phyloP scores from a whole-genome alignment of 176 grass and related monocot genomes.

The Melocanna baccifera region DNA sequence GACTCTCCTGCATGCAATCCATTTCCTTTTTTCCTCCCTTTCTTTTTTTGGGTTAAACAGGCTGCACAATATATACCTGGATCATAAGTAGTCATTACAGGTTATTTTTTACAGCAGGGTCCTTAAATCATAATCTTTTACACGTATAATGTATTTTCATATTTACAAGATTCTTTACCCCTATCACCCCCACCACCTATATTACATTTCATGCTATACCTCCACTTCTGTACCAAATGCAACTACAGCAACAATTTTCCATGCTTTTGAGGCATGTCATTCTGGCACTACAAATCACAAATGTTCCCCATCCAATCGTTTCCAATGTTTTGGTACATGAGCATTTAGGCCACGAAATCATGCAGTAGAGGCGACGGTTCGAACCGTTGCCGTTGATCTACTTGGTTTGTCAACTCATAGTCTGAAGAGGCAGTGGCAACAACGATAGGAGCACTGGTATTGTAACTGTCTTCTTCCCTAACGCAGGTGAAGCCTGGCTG shows the following conservation, averaged over 20 bases:
- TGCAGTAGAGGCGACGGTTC: conserved; percentile 62
- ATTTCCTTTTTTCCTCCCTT: neutral
- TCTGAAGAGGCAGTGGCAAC: conserved; percentile 21
- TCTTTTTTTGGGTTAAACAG: neutral
- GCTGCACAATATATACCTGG: conserved; percentile 12
- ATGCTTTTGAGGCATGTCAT: conserved; percentile 50
- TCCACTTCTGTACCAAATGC: conserved; percentile 64
- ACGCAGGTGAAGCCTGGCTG: conserved; percentile 46
- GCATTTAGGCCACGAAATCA: conserved; percentile 88
- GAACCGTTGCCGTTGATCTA: conserved; percentile 59
- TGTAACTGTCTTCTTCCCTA: conserved; percentile 59
- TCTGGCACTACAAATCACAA: conserved; percentile 56
- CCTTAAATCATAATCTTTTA: conserved; percentile 58
- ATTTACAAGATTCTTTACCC: conserved; percentile 82
- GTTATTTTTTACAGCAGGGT: conserved; percentile 35
- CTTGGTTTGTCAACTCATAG: conserved; percentile 37
- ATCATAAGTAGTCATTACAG: conserved; percentile 25
- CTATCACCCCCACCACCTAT: conserved; percentile 44
- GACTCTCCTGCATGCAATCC: neutral
- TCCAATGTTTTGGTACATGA: neutral
- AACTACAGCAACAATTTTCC: conserved; percentile 63
- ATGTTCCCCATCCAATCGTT: conserved; percentile 29
- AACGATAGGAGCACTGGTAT: conserved; percentile 28
- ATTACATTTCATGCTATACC: conserved; percentile 66
- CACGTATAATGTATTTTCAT: conserved; percentile 54